A percentile compares a stretch with the other conserved stretches of the same genome.
phyloP scores from a whole-genome alignment of 2,329 filamentous ascomycete species.

The Phaeomoniella chlamydospora region DNA sequence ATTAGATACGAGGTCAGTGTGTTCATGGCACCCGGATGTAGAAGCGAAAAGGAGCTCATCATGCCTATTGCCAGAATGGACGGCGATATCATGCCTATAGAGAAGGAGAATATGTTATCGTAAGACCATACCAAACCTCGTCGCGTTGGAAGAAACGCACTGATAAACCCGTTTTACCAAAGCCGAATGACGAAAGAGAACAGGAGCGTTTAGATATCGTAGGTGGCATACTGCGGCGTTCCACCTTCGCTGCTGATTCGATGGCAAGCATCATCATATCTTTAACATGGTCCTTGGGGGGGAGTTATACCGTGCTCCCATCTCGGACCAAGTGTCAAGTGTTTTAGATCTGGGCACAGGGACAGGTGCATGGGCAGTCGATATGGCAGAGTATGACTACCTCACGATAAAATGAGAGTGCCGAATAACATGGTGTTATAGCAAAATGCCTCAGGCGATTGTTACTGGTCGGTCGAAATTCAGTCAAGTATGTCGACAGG shows the following conservation, averaged over 20 bases:
- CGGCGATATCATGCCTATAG: conserved; percentile 28
- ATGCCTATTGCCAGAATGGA: conserved; percentile 28
- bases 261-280: conserved; percentile 22
- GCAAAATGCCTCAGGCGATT: too few species aligned
- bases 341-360: conserved; percentile 26
- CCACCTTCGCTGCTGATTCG: conserved; percentile 16
- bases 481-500: too few species aligned
- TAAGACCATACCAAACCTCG: too few species aligned
- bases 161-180: too few species aligned
- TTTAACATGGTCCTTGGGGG: conserved; percentile 20
- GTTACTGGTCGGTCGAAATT: too few species aligned
- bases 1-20: too few species aligned
- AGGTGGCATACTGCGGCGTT: conserved; percentile 15
- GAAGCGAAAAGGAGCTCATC: too few species aligned
- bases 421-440: too few species aligned
- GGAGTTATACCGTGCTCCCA: conserved; percentile 22
- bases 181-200: conserved; percentile 27
- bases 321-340: conserved; percentile 14
- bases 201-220: conserved; percentile 25
- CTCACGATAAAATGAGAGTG: conserved; percentile 7
- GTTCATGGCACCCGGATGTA: too few species aligned
- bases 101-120: conserved; percentile 23
- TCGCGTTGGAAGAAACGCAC: too few species aligned
- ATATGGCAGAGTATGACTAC: conserved; percentile 15
- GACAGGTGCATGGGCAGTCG: conserved; percentile 24